Base-by-base conservation (phyloP, 257 asterid species). In the Penstemon barbatus region DNA sequence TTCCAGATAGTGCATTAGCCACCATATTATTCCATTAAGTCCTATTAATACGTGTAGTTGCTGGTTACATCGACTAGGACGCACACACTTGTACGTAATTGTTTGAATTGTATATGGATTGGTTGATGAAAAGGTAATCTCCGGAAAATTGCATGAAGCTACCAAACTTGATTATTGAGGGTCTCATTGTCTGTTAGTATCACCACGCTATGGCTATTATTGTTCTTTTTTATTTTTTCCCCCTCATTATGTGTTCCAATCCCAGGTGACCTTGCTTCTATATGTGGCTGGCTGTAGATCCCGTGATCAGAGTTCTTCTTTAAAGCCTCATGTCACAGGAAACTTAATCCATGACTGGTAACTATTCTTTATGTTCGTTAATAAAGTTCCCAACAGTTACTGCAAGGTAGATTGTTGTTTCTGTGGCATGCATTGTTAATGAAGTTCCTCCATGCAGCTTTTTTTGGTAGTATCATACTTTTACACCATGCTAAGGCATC, bases 311-410 rank as follows among this genome's bases (percentile, higher is more conserved):
- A 87, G 87, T 84, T 94, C 99, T 71, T 94, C 99, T 19, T 74
- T 89, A 72, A 91, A 87, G 85, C 89, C 96, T 75, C 96, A 83
- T 60, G 74, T 85, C 75, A 80, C 86, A 4, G 96, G 97, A 74
- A 87, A 87, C 84, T 76, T 91, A 53, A 87, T 94, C 74, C 87
- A 84, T 56, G 99, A 91, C 83, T 89, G 95, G 99, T 91, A 88
- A 78, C n/a, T 64, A 8, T 12, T 55, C 68, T 25, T 63, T 63
- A 45, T 63, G 39, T 45, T 63, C 25, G 56, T 19, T 44, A 43
- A 15, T 40, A 8, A 43, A 18, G 33, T 25, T 25, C 33, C 33
- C 33, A 25, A 25, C 33, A 25, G 33, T 25, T 25, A 25, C 33
- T 25, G 33, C 33, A 25, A 0, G 33, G 33, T 25, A 25, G 33